Evolutionary conservation across 345 rosid species (phyloP), one percentile per base, ranked within the genome.

Genomic region (Sisymbrium altissimum): DNA sequence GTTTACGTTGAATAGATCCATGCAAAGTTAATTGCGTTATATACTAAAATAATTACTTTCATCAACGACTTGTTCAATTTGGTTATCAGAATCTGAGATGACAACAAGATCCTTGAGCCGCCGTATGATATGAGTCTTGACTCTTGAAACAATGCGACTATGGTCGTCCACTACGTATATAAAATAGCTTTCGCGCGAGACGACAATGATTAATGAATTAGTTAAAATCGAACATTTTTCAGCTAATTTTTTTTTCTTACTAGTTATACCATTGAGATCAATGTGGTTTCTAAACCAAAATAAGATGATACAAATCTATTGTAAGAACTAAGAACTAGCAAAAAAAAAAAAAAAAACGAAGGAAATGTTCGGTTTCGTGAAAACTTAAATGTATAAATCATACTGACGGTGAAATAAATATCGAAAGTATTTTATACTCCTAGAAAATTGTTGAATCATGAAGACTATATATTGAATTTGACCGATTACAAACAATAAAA

Each of bases 141-240:
- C 57, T 70, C 58, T 56, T 39, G 10, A 23, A 2, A 43, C 13
- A 21, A 19, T 33, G 65, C 21, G 66, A 58, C 48, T 38, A 12
- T 3, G 38, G 70, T 72, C 69, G 63, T 72, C 56, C 44, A 53
- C 55, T 23, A 23, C 32, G 32, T 23, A 11, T 50, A 50, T 19
- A 19, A 19, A 45, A 21, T 3, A 9, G 21, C 55, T 19, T 2
- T 49, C 55, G 30, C 27, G 14, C 3, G 3, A 49, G 29, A 9
- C 14, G 14, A 49, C 18, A 49, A 19, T 49, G 29, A 19, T 27
- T 49, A 17, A 48, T 19, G 54, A 25, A 49, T 49, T 49, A 19
- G 54, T 5, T 49, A 10, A 49, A 49, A 19, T 49, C 7, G 55
- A 21, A 49, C 5, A 32, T 6, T 27, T 27, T 12, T 25, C 57